A percentile compares a stretch with the other conserved stretches of the same genome.
Evolutionary conservation across 2,329 filamentous ascomycete genomes (phyloP).

Genomic region (Ophiocordyceps camponoti-floridani): DNA sequence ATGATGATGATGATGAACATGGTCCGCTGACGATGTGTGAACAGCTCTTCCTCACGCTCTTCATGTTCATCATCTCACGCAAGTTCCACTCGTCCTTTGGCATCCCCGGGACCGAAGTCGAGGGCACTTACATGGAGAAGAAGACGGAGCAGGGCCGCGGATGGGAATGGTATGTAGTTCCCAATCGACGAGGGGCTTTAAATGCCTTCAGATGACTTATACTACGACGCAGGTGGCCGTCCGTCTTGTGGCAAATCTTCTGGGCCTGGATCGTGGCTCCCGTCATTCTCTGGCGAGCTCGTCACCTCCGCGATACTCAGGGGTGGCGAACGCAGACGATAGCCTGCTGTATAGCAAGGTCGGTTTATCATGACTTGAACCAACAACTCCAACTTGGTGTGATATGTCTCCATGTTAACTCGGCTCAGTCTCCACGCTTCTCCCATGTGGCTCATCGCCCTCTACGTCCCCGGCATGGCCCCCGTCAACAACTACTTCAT

Average conservation of each 20-base stretch:
- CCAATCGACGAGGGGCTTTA: neutral
- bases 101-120: constrained; percentile 42
- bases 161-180: constrained; percentile 38
- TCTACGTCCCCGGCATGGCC: constrained; percentile 31
- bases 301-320: constrained; percentile 44
- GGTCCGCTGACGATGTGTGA: neutral
- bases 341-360: constrained; percentile 27
- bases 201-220: neutral
- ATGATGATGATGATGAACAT: too few relatives aligned
- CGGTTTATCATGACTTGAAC: constrained; percentile 4
- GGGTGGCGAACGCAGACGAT: constrained; percentile 49
- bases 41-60: constrained; percentile 37
- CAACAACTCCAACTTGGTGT: too few relatives aligned
- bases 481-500: constrained; percentile 35
- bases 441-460: constrained; percentile 48
- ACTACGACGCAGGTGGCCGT: neutral
- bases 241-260: constrained; percentile 38
- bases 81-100: constrained; percentile 47
- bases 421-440: constrained; percentile 37
- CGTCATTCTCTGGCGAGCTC: constrained; percentile 41
- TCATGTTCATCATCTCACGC: constrained; percentile 44
- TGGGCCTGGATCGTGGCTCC: constrained; percentile 47
- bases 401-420: too few relatives aligned
- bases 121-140: constrained; percentile 32
- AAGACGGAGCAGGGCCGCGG: constrained; percentile 29